These are phyloP conservation scores for Leishmania gerbilli DNA, from an alignment of 208 protist species.

Conservation along the genomic window DNA sequence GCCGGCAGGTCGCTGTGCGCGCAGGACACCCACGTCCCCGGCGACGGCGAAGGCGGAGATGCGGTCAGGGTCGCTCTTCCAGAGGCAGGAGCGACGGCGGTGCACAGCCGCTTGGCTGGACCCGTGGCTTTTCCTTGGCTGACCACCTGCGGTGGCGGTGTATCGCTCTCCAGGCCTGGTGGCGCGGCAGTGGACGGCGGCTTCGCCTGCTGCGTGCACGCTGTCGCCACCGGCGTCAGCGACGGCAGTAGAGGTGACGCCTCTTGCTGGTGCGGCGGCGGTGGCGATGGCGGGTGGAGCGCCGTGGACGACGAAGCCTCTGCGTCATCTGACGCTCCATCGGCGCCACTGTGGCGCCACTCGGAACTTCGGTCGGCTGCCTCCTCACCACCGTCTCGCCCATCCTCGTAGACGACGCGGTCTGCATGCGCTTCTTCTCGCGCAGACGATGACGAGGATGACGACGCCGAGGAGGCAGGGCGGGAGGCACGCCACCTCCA, in stretches of 20 bases:
- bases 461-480: background rate
- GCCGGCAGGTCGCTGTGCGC: slow-evolving; percentile 38
- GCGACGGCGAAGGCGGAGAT: slow-evolving; percentile 5
- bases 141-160: background rate
- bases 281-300: background rate
- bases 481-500: background rate
- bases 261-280: background rate
- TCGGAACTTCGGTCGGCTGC: background rate
- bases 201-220: slow-evolving; percentile 1
- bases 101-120: background rate
- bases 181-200: no score
- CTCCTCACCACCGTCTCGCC: background rate
- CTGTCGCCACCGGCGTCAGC: background rate
- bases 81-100: background rate
- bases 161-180: background rate
- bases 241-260: background rate
- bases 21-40: slow-evolving; percentile 46
- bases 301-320: background rate
- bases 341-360: background rate
- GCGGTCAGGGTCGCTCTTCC: background rate
- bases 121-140: background rate
- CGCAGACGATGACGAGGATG: background rate
- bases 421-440: background rate
- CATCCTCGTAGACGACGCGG: background rate
- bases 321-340: background rate